These are phyloP conservation scores for Casuarina equisetifolia DNA, from an alignment of 306 rosid genomes.

Conservation along the genomic window DNA sequence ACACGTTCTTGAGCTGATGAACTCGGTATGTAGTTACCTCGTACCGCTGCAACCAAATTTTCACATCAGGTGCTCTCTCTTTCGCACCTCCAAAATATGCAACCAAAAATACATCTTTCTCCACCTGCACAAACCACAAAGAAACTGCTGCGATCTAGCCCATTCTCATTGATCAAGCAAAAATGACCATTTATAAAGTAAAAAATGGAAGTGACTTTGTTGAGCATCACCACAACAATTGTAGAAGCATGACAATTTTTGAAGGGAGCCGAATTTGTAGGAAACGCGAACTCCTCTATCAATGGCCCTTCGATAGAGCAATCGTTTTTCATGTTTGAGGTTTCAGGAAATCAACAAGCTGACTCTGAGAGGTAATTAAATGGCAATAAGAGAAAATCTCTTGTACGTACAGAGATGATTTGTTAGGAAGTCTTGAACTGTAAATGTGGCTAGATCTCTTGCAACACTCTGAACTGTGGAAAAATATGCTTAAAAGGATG, in stretches of 20 bases:
- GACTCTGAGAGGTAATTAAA: background rate
- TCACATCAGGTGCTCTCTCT: slow-evolving; percentile 87
- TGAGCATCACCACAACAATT: slow-evolving; percentile 73
- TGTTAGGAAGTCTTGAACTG: too few relatives aligned
- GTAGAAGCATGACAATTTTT: slow-evolving; percentile 87
- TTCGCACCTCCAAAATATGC: slow-evolving; percentile 79
- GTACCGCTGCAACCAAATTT: slow-evolving; percentile 84
- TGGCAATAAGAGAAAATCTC: too few relatives aligned
- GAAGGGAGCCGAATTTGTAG: slow-evolving; percentile 67
- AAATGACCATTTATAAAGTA: background rate
- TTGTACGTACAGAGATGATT: too few relatives aligned
- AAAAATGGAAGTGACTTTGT: background rate
- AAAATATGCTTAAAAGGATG: too few relatives aligned
- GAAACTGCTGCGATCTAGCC: background rate
- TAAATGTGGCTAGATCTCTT: too few relatives aligned
- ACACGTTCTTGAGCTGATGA: background rate
- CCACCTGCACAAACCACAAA: slow-evolving; percentile 32
- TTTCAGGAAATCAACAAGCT: slow-evolving; percentile 23
- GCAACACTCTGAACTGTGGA: too few relatives aligned
- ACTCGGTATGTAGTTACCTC: slow-evolving; percentile 38
- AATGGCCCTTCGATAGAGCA: slow-evolving; percentile 44
- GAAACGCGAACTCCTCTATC: slow-evolving; percentile 62
- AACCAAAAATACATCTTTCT: slow-evolving; percentile 67
- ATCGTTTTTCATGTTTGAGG: slow-evolving; percentile 35
- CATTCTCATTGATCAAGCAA: background rate